phyloP scores from a whole-genome alignment of 2,329 filamentous ascomycete species.

The Tolypocladium ophioglossoides region DNA sequence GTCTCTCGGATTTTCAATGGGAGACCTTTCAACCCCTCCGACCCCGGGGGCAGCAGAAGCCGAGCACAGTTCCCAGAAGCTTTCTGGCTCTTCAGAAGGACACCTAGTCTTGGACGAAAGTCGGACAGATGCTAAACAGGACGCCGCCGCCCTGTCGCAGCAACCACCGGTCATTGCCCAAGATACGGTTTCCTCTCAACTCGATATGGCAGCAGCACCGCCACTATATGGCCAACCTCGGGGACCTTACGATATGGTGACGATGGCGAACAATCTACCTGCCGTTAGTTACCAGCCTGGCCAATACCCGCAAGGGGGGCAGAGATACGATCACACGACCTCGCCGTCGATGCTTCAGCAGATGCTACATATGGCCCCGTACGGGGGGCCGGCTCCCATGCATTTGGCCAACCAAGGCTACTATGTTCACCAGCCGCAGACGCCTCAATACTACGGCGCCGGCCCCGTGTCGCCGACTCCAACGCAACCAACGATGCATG shows the following conservation, averaged over 20 bases:
- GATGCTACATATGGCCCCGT: constrained; percentile 29
- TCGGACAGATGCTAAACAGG: neutral
- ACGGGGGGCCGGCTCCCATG: constrained; percentile 25
- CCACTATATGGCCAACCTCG: constrained; percentile 8
- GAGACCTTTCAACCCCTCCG: constrained; percentile 18
- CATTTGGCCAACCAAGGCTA: constrained; percentile 31
- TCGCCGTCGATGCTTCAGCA: constrained; percentile 28
- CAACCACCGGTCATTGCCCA: constrained; percentile 11
- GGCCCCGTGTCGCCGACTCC: constrained; percentile 27
- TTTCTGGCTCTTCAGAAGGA: neutral
- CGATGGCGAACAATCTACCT: constrained; percentile 34
- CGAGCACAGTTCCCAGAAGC: constrained; percentile 6
- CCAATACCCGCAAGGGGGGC: constrained; percentile 24
- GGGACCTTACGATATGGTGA: constrained; percentile 35
- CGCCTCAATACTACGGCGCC: constrained; percentile 32
- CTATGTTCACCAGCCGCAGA: constrained; percentile 35
- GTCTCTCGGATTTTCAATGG: constrained; percentile 16
- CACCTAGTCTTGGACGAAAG: neutral
- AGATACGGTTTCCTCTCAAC: constrained; percentile 30
- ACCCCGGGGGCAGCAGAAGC: constrained; percentile 8
- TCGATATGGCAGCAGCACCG: constrained; percentile 27
- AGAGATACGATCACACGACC: constrained; percentile 21
- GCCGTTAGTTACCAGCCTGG: constrained; percentile 26
- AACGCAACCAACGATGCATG: constrained; percentile 21
- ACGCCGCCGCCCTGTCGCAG: neutral